phyloP scores from a whole-genome alignment of 352 stramenopile genomes.

The Phytophthora agathidicida region DNA sequence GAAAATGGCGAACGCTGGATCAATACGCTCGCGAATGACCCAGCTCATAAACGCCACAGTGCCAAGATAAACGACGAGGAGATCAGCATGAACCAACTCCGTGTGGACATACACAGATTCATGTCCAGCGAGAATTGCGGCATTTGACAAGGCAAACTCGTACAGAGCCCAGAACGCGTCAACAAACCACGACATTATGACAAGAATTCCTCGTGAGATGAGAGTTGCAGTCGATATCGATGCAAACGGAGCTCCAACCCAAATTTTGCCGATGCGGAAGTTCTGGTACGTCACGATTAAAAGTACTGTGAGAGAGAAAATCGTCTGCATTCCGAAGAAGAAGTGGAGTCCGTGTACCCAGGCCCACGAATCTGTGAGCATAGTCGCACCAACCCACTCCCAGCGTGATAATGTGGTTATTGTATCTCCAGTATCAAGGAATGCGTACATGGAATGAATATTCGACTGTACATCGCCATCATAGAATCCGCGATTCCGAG shows the following conservation, averaged over 20 bases:
- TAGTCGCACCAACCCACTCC: conserved; percentile 17
- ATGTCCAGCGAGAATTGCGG: conserved; percentile 1
- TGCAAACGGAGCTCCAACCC: conserved; percentile 45
- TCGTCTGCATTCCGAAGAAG: conserved; percentile 27
- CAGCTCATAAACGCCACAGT: conserved; percentile 14
- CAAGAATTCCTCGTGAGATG: conserved; percentile 11
- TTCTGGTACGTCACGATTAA: conserved; percentile 31
- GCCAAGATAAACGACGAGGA: conserved; percentile 30
- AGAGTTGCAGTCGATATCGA: conserved; percentile 34
- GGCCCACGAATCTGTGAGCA: conserved; percentile 36
- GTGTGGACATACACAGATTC: conserved; percentile 22
- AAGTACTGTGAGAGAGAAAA: conserved; percentile 32
- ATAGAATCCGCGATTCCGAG: conserved; percentile 32
- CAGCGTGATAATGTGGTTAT: conserved; percentile 4
- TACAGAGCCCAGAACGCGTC: conserved; percentile 38
- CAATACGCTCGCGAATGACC: conserved; percentile 26
- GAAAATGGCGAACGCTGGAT: conserved; percentile 18
- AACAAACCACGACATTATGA: conserved; percentile 34
- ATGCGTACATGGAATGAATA: conserved; percentile 17
- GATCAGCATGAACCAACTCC: conserved; percentile 34
- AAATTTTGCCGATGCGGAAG: conserved; percentile 32
- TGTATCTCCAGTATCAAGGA: conserved; percentile 13
- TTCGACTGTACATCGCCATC: conserved; percentile 30
- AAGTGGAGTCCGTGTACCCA: conserved; percentile 45
- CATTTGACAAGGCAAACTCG: conserved; percentile 31